Conservation (phyloP, 495 filamentous ascomycete genomes). For the Penicillium macrosclerotiorum region DNA sequence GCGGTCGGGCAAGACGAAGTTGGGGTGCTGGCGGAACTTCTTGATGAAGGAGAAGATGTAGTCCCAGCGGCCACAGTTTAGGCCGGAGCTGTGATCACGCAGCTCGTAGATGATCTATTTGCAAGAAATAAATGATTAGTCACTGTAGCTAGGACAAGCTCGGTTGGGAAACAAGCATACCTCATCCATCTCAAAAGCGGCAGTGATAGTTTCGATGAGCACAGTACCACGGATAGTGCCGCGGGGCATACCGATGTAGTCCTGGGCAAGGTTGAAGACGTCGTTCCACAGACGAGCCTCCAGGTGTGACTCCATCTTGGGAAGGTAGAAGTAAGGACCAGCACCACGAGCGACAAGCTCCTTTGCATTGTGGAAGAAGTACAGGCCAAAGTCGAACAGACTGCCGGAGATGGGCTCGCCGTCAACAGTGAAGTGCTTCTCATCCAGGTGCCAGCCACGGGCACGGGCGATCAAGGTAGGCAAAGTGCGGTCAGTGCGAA, state of each 20-base stretch:
- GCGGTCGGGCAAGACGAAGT: conserved; percentile 92
- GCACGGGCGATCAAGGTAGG: conserved; percentile 85
- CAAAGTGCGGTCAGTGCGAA: conserved; percentile 78
- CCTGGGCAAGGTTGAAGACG: conserved; percentile 94
- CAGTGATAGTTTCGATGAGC: conserved; percentile 95
- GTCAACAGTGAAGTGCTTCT: conserved; percentile 97
- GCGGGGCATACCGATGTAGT: conserved; percentile 82
- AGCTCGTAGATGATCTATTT: conserved; percentile 99
- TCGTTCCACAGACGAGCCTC: conserved; percentile 99
- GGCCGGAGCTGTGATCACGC: conserved; percentile 89
- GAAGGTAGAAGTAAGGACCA: conserved; percentile 98
- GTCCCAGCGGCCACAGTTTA: conserved; percentile 99
- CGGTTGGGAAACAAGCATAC: too few species aligned
- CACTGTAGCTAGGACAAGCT: too few species aligned
- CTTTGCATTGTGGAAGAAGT: conserved; percentile 98
- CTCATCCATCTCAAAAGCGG: conserved; percentile 99
- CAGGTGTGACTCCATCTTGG: conserved; percentile 98
- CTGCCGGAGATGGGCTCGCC: conserved; percentile 91
- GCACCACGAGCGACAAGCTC: conserved; percentile 79
- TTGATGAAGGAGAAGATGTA: conserved; percentile 99
- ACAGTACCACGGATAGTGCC: conserved; percentile 96
- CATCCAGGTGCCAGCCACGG: conserved; percentile 92
- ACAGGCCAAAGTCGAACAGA: conserved; percentile 97
- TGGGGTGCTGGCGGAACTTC: conserved; percentile 93
- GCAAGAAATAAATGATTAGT: too few species aligned